Percentiles rank a stretch among this genome's conserved stretches.
Conservation (phyloP, 208 protist genomes). For the Trypanosoma scelopori region DNA sequence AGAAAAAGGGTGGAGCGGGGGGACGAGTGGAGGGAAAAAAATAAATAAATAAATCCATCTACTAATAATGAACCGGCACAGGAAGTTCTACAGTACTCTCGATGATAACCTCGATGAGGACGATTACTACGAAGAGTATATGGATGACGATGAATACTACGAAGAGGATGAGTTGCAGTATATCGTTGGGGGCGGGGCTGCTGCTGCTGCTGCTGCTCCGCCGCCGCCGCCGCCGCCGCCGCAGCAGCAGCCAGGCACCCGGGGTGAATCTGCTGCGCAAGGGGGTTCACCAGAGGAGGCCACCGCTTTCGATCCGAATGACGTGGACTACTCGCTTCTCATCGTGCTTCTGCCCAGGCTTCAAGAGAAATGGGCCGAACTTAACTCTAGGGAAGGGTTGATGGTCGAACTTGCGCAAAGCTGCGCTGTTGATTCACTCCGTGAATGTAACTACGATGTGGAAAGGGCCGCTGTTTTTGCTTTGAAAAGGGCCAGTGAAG, state of each 20-base stretch:
- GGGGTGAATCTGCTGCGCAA: too few relatives aligned
- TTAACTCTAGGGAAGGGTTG: conserved; percentile 16
- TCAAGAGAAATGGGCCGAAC: conserved; percentile 41
- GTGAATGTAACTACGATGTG: conserved; percentile 62
- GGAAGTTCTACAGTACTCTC: conserved; percentile 73
- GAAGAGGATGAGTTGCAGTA: conserved; percentile 48
- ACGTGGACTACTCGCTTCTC: conserved; percentile 64
- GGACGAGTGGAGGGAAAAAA: conserved; percentile 3
- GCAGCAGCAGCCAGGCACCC: too few relatives aligned
- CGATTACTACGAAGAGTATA: conserved; percentile 45
- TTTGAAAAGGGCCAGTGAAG: conserved; percentile 32
- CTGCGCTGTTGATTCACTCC: conserved; percentile 52
- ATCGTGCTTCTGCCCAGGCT: conserved; percentile 38
- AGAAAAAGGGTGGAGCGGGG: not conserved
- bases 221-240: too few relatives aligned
- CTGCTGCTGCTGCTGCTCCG: too few relatives aligned
- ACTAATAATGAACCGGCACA: conserved; percentile 72
- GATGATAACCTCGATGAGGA: conserved; percentile 49
- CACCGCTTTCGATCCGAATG: conserved; percentile 29
- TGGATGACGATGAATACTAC: conserved; percentile 45
- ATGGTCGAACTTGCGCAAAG: conserved; percentile 39
- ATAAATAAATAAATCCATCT: not conserved
- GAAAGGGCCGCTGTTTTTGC: conserved; percentile 29
- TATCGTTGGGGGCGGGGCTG: conserved; percentile 22
- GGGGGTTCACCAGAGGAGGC: conserved; percentile 10